phyloP scores from a whole-genome alignment of 2,329 filamentous ascomycete species.

The Fusarium hostae region DNA sequence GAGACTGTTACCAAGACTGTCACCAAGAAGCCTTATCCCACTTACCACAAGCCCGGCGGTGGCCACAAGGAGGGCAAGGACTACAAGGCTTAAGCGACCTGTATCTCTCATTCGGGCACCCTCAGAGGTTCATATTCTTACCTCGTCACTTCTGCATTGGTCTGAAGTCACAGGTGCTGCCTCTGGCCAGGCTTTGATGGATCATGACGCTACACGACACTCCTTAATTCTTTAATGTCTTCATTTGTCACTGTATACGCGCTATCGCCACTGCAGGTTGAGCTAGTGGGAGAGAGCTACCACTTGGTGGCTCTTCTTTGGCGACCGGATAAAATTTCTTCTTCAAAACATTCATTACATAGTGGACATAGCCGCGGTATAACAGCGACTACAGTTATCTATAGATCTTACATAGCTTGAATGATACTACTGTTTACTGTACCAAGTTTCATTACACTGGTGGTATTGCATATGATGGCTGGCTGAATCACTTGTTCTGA shows the following conservation, averaged over 20 bases:
- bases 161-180: neutral
- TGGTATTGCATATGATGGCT: no score
- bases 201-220: constrained; percentile 4
- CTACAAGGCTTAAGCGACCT: constrained; percentile 8
- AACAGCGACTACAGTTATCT: constrained; percentile 15
- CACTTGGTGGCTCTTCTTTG: neutral
- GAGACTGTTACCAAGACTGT: neutral
- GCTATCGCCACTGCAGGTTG: neutral
- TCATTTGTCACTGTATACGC: neutral
- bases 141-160: neutral
- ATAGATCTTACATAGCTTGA: constrained; percentile 9
- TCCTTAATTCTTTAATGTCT: constrained; percentile 21
- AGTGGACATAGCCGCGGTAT: constrained; percentile 27
- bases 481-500: no score
- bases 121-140: neutral
- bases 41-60: constrained; percentile 11
- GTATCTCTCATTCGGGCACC: neutral
- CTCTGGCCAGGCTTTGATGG: neutral
- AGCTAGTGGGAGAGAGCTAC: neutral
- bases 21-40: constrained; percentile 1
- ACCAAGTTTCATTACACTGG: no score
- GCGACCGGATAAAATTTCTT: constrained; percentile 11
- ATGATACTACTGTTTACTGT: neutral
- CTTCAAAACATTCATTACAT: constrained; percentile 34
- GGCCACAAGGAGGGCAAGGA: constrained; percentile 8